Evolutionary conservation across 805 yeast species (phyloP), one percentile per base, ranked within the genome.

Genomic region (Sugiyamaella marilandica): DNA sequence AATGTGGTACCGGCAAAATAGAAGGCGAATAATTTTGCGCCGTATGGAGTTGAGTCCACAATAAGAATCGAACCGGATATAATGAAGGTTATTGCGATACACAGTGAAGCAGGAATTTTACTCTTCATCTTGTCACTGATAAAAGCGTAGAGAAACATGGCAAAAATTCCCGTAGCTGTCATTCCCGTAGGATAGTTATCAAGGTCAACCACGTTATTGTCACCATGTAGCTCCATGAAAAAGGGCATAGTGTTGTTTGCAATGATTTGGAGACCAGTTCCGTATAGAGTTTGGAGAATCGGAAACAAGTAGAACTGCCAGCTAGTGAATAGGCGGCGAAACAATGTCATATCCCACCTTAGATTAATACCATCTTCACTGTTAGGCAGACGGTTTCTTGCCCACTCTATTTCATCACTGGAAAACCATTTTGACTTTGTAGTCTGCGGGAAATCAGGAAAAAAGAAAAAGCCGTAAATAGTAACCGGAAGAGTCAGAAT

Each of bases 401-500:
- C 43, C 21, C 16, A 24, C 13, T 8, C 19, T 44, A 79, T 79
- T 55, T 82, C 86, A 39, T 79, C 81, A 56, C 80, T 83, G 0
- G 80, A 73, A 26, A 82, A 63, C 59, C 74, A 79, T 18, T 76
- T 64, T 2, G 82, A 77, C 51, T 78, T 76, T 61, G 83, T 76
- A 50, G 74, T 72, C 47, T 74, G 67, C 3, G 89, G 88, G 14
- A 86, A 83, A 47, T 88, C 89, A 8, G 89, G 90, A 54, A 83
- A 68, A 59, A 73, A 58, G 61, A 77, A 78, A 54, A 75, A 72
- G 0, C 85, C 86, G 49, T 79, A 54, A 7, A 83, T 10, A 5
- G 84, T 85, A 33, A 84, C 77, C 1, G 74, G 80, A 29, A 83
- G 61, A 4, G 84, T 79, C 46, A 85, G 74, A 45, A 79, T 60